phyloP scores from a whole-genome alignment of 2,329 filamentous ascomycete species.

The Chrysosphaeria jannelii region DNA sequence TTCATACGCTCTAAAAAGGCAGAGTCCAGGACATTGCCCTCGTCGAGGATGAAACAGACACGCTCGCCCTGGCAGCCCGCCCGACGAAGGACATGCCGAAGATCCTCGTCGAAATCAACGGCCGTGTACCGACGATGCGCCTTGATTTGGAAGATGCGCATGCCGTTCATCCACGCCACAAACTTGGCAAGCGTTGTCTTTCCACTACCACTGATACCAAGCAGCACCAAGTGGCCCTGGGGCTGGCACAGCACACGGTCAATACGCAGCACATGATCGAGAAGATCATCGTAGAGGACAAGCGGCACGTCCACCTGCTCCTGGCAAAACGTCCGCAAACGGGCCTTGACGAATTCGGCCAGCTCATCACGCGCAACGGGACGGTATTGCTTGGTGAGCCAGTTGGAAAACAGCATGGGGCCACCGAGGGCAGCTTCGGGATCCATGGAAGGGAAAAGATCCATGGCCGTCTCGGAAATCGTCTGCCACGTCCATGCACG shows the following conservation, averaged over 20 bases:
- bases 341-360: constrained; percentile 88
- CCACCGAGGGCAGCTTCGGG: constrained; percentile 66
- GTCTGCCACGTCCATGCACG: constrained; percentile 81
- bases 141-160: constrained; percentile 99
- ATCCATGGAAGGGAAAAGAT: constrained; percentile 88
- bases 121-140: constrained; percentile 95
- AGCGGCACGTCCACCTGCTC: constrained; percentile 97
- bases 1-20: constrained; percentile 99
- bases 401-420: constrained; percentile 95
- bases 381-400: constrained; percentile 95
- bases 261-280: constrained; percentile 93
- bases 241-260: constrained; percentile 96
- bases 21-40: constrained; percentile 92
- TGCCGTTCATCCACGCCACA: constrained; percentile 98
- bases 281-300: constrained; percentile 95
- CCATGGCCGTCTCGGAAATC: constrained; percentile 58
- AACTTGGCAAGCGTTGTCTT: constrained; percentile 97
- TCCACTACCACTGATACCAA: constrained; percentile 92
- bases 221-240: constrained; percentile 90
- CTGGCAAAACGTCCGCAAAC: constrained; percentile 93
- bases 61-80: constrained; percentile 97
- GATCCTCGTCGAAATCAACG: constrained; percentile 94
- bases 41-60: constrained; percentile 99
- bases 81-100: constrained; percentile 72
- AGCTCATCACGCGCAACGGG: constrained; percentile 87